phyloP scores from a whole-genome alignment of 2,329 filamentous ascomycete genomes.

The Ophiobolus disseminans region DNA sequence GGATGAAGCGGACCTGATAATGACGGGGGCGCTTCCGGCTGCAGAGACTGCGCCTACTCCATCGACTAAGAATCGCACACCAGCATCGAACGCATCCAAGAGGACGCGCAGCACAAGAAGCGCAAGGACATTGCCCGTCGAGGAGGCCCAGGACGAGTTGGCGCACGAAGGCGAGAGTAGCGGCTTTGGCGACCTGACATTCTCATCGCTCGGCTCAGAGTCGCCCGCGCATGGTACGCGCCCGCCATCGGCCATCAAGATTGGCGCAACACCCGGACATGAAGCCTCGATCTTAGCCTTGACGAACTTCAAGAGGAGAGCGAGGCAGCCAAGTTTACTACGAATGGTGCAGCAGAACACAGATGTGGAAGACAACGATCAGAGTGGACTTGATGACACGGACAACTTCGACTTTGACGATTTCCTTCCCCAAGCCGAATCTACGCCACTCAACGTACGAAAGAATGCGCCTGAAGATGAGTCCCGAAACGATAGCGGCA shows the following conservation, averaged over 20 bases:
- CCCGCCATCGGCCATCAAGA: conserved; percentile 54
- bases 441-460: conserved; percentile 66
- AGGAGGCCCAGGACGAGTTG: conserved; percentile 13
- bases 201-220: conserved; percentile 42
- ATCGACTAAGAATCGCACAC: conserved; percentile 26
- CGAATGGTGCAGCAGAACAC: conserved; percentile 56
- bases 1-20: conserved; percentile 36
- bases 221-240: conserved; percentile 46
- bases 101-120: conserved; percentile 26
- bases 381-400: conserved; percentile 55
- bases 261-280: conserved; percentile 52
- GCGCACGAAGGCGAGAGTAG: conserved; percentile 33
- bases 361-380: conserved; percentile 54
- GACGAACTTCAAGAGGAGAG: conserved; percentile 58
- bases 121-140: conserved; percentile 14
- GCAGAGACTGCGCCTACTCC: conserved; percentile 7
- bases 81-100: conserved; percentile 26
- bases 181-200: conserved; percentile 44
- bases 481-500: conserved; percentile 33
- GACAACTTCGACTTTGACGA: conserved; percentile 44
- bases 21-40: conserved; percentile 47
- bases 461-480: conserved; percentile 38
- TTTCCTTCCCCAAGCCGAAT: conserved; percentile 70
- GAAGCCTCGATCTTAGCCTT: conserved; percentile 58
- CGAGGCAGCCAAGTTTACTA: conserved; percentile 58